Evolutionary conservation across 768 basidiomycete genomes (phyloP).

Genomic region (Lactarius pseudohatsudake): DNA sequence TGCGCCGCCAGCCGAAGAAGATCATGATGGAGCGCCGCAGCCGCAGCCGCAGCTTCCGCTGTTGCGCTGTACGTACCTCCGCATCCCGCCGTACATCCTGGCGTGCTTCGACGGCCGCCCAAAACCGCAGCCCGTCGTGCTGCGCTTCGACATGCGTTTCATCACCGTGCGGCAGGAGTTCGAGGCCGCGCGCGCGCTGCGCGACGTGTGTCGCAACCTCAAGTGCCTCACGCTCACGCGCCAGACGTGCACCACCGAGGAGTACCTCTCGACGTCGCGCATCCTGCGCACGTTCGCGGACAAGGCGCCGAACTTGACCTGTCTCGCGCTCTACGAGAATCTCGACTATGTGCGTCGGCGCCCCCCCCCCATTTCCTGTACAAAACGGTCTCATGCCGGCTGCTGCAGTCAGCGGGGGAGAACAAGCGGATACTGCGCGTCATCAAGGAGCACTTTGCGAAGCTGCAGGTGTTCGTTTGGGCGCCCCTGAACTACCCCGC

Average conservation of each 20-base stretch:
- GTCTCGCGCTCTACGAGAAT: slow-evolving; percentile 24
- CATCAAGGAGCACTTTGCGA: slow-evolving; percentile 18
- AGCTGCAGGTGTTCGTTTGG: slow-evolving; percentile 26
- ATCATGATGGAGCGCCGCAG: too few relatives aligned
- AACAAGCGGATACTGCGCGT: slow-evolving; percentile 25
- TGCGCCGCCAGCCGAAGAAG: background rate
- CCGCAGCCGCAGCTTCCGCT: background rate
- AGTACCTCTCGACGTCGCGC: slow-evolving; percentile 23
- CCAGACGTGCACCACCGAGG: background rate
- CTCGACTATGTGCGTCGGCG: slow-evolving; percentile 23
- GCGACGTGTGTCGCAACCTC: slow-evolving; percentile 9
- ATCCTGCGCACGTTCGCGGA: slow-evolving; percentile 21
- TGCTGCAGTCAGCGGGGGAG: slow-evolving; percentile 19
- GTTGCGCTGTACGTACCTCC: slow-evolving; percentile 8
- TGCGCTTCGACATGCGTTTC: slow-evolving; percentile 22
- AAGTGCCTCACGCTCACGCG: slow-evolving; percentile 23
- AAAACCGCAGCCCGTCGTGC: slow-evolving; percentile 13
- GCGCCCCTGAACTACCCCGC: slow-evolving; percentile 17
- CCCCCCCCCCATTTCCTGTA: background rate
- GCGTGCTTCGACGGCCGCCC: slow-evolving; percentile 10
- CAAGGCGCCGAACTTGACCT: slow-evolving; percentile 17
- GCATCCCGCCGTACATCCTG: slow-evolving; percentile 23
- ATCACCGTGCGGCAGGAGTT: slow-evolving; percentile 18
- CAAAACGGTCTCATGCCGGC: too few relatives aligned
- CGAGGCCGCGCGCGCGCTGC: slow-evolving; percentile 2